These are phyloP conservation scores for Stephania cephalantha DNA, from an alignment of 164 flowering plant species.

Conservation along the genomic window DNA sequence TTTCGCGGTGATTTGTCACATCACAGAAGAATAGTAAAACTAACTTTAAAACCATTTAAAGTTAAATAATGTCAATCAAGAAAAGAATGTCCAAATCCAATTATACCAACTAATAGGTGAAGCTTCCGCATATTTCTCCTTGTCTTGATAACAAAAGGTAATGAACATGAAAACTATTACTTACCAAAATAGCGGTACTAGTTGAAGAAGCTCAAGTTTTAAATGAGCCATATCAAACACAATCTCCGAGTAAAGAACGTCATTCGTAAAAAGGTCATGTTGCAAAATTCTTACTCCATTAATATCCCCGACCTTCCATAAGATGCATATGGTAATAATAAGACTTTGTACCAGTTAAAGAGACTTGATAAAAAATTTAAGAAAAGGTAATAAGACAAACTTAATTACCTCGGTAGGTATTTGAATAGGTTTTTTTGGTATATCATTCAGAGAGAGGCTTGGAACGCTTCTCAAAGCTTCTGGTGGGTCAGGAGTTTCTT, in stretches of 20 bases:
- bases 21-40: background rate
- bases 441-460: constrained; percentile 72
- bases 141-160: background rate
- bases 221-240: constrained; percentile 80
- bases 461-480: constrained; percentile 88
- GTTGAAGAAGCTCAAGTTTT: constrained; percentile 86
- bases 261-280: constrained; percentile 96
- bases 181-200: constrained; percentile 95
- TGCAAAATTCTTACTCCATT: constrained; percentile 73
- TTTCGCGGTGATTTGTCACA: background rate
- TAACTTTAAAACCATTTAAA: background rate
- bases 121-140: background rate
- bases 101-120: background rate
- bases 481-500: constrained; percentile 98
- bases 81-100: background rate
- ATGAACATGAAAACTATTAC: constrained; percentile 13
- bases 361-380: background rate
- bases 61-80: background rate
- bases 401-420: constrained; percentile 67
- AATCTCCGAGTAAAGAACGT: constrained; percentile 83
- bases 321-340: constrained; percentile 3
- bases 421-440: constrained; percentile 71
- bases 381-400: background rate
- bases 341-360: background rate
- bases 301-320: constrained; percentile 67